A percentile compares a stretch with the other conserved stretches of the same genome.
Conservation (phyloP, 2,329 filamentous ascomycete genomes). For the Pseudogymnoascus sp. region DNA sequence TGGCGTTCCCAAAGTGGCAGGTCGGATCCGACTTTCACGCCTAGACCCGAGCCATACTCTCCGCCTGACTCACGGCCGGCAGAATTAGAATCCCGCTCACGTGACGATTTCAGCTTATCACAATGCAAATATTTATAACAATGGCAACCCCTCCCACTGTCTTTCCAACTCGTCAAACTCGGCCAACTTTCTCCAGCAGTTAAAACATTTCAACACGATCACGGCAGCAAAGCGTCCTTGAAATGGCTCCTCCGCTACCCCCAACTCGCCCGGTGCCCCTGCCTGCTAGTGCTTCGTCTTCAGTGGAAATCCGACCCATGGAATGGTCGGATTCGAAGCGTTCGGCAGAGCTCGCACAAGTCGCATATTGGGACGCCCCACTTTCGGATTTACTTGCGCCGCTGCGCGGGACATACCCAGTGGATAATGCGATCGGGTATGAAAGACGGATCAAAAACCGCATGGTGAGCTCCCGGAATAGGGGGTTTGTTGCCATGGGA, state of each 20-base stretch:
- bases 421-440: slow-evolving; percentile 12
- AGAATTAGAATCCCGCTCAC: not conserved
- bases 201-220: not conserved
- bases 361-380: slow-evolving; percentile 17
- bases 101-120: not conserved
- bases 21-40: not conserved
- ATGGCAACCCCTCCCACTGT: not conserved
- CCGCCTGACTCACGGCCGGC: not conserved
- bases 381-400: slow-evolving; percentile 20
- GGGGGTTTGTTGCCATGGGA: slow-evolving; percentile 18
- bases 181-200: not conserved
- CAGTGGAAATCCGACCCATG: not conserved
- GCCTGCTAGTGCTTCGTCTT: not conserved
- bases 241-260: not conserved
- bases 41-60: not conserved
- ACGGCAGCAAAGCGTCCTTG: not conserved
- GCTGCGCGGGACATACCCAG: slow-evolving; percentile 13
- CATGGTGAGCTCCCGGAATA: slow-evolving; percentile 17
- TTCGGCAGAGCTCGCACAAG: slow-evolving; percentile 15
- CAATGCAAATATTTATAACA: not conserved
- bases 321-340: not conserved
- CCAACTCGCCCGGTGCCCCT: not conserved
- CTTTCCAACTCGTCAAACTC: not conserved
- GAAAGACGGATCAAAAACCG: slow-evolving; percentile 16
- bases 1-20: not conserved